Evolutionary conservation across 306 rosid genomes (phyloP).

Genomic region (Rosa chinensis): DNA sequence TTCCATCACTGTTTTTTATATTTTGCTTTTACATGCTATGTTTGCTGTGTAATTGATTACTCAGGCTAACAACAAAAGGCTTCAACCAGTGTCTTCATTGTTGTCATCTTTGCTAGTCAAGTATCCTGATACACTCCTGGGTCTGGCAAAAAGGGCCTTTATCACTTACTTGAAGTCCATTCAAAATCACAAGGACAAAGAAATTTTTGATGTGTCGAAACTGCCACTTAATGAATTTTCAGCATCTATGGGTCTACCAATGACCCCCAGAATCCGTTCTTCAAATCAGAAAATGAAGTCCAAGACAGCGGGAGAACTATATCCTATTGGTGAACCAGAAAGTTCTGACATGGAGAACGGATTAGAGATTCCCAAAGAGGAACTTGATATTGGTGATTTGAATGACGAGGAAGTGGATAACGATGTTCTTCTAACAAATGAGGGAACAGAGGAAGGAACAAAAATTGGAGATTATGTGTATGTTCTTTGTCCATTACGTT

Average conservation of each 20-base stretch:
- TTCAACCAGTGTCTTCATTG: conserved; percentile 60
- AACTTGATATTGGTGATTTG: conserved; percentile 38
- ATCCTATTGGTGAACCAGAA: conserved; percentile 38
- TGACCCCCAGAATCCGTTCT: conserved; percentile 78
- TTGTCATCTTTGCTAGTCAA: conserved; percentile 74
- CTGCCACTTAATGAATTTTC: conserved; percentile 70
- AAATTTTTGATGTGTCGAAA: conserved; percentile 72
- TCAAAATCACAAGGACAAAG: conserved; percentile 73
- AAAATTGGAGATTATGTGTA: conserved; percentile 52
- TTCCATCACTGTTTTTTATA: not conserved
- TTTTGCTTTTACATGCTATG: conserved; percentile 8
- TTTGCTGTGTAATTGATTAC: conserved; percentile 25
- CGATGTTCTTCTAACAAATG: conserved; percentile 37
- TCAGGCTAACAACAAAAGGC: conserved; percentile 61
- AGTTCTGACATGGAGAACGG: conserved; percentile 36
- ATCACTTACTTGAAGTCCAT: conserved; percentile 73
- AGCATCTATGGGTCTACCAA: conserved; percentile 81
- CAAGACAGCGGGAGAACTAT: conserved; percentile 28
- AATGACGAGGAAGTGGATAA: conserved; percentile 47
- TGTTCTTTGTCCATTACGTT: conserved; percentile 10
- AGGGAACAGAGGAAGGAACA: conserved; percentile 30
- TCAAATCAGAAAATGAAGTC: conserved; percentile 53
- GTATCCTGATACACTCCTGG: conserved; percentile 66
- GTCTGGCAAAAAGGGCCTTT: conserved; percentile 73
- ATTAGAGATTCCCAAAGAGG: conserved; percentile 35